Evolutionary conservation across 129 eudicot species (phyloP).

Genomic region (Daucus carota): DNA sequence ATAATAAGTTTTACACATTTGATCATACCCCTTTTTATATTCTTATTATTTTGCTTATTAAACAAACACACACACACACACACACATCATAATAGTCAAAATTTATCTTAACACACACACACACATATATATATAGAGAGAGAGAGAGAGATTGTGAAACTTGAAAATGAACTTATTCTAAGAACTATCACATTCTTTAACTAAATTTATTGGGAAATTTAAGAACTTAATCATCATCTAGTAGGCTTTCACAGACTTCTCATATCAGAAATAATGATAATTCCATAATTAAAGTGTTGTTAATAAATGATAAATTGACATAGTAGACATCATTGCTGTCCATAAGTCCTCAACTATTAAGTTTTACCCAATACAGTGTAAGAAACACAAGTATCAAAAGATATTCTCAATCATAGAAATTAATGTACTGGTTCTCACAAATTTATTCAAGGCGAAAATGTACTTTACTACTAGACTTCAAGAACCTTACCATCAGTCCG

Average conservation of each 20-base stretch:
- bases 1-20: not conserved
- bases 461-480: not conserved
- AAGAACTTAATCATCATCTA: not conserved
- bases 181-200: not conserved
- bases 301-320: not conserved
- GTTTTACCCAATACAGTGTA: too few species aligned
- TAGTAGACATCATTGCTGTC: not conserved
- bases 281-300: not conserved
- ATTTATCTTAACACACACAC: too few species aligned
- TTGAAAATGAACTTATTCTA: not conserved
- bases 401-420: not conserved
- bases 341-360: not conserved
- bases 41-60: too few species aligned
- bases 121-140: not conserved
- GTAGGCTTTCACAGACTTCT: not conserved
- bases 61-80: too few species aligned
- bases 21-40: not conserved
- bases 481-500: conserved; percentile 44
- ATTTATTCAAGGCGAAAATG: not conserved
- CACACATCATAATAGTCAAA: too few species aligned
- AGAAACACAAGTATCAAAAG: not conserved
- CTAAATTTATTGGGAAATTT: not conserved
- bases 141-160: not conserved
- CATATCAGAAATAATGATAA: not conserved
- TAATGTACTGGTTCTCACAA: not conserved